Evolutionary conservation across 164 flowering plant species (phyloP), one percentile per base, ranked within the genome.

Genomic region (Litsea cubeba): DNA sequence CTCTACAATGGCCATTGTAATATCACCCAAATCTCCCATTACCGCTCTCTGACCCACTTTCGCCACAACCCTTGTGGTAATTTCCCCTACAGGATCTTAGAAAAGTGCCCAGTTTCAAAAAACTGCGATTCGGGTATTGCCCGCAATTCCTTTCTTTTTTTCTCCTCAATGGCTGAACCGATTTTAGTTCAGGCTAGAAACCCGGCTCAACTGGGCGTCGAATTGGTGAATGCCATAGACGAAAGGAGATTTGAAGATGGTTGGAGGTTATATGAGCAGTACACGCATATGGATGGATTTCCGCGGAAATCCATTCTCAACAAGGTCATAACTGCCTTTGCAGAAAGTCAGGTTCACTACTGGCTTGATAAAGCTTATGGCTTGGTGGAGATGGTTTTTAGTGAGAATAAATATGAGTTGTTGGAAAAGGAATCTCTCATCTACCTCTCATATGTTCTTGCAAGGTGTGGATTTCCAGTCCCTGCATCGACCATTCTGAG

Each of bases 401-500:
- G 83, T 78, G 85, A 89, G 78, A 68, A 87, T 66, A 94, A 87
- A 73, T 86, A 88, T 75, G 84, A 87, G 64, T 74, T 88, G 76
- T 79, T 95, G 49, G 93, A 94, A 67, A 88, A 85, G 76, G 91
- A 85, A 69, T 79, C 86, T 66, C 80, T 96, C 32, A 77, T 91
- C 22, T 96, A 89, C 83, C 89, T 91, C 50, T 83, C 97, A 63
- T 83, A 82, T 30, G 71, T 82, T 69, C 93, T 94, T 71, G 90
- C 98, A 57, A 89, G 77, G 78, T 76, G 80, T 75, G 88, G 83
- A n/a, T 75, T 87, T 30, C 83, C 89, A 0, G 81, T 90, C 77
- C 89, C 87, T 76, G 90, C 98, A 69, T 90, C 99, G 10, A 90
- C 92, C 22, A 51, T 91, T 74, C 65, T 96, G 73, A 92, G 99